Evolutionary conservation across 2,329 filamentous ascomycete species (phyloP).

Genomic region (Macrophomina tecta): DNA sequence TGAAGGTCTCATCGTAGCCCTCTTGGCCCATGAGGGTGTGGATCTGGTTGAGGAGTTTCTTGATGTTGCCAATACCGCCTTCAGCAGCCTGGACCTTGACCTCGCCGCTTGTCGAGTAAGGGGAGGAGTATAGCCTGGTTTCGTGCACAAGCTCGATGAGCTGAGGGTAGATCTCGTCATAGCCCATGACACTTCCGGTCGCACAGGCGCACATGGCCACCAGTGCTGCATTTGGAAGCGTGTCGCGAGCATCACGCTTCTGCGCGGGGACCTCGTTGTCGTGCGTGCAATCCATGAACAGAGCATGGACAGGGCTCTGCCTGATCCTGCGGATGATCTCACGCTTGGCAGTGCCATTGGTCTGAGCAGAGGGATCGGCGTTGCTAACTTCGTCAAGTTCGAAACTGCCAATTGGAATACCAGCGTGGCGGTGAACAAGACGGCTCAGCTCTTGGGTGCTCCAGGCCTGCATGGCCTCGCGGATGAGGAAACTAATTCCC

Average conservation of each 20-base stretch:
- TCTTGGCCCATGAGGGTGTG: conserved; percentile 96
- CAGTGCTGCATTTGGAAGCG: conserved; percentile 88
- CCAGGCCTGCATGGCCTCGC: conserved; percentile 99
- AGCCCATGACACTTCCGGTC: conserved; percentile 95
- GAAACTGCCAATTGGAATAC: conserved; percentile 94
- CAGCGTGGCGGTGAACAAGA: conserved; percentile 90
- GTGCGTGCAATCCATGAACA: conserved; percentile 99
- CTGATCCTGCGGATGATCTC: conserved; percentile 82
- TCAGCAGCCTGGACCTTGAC: conserved; percentile 73
- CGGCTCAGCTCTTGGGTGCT: conserved; percentile 90
- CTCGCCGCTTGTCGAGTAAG: conserved; percentile 65
- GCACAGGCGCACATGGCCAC: conserved; percentile 96
- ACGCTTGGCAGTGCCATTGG: conserved; percentile 45
- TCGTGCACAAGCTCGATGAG: conserved; percentile 94
- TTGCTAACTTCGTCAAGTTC: conserved; percentile 86
- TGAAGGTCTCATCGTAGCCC: conserved; percentile 91
- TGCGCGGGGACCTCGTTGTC: conserved; percentile 97
- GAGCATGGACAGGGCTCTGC: conserved; percentile 84
- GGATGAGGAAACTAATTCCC: conserved; percentile 87
- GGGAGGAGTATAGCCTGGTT: conserved; percentile 79
- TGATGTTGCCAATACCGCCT: conserved; percentile 86
- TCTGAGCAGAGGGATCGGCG: conserved; percentile 53
- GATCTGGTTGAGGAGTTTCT: conserved; percentile 92
- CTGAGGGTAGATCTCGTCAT: conserved; percentile 93
- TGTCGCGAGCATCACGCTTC: conserved; percentile 92